Evolutionary conservation across 2,329 filamentous ascomycete genomes (phyloP).

Genomic region (Gnomoniopsis sp.): DNA sequence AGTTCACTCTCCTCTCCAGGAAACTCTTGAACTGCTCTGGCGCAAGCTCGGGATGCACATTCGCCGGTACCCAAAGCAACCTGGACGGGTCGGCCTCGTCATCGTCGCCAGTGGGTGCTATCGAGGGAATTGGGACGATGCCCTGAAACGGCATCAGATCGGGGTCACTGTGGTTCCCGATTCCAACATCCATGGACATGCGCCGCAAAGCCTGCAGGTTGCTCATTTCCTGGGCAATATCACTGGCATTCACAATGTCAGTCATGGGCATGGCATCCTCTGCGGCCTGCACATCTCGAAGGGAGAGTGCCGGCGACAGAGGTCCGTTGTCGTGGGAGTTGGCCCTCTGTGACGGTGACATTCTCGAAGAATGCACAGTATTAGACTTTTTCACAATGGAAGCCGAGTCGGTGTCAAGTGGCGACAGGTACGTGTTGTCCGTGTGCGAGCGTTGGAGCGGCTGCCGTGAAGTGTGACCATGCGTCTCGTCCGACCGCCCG

Average conservation of each 20-base stretch:
- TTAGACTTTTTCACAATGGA: constrained; percentile 39
- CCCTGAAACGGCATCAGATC: constrained; percentile 72
- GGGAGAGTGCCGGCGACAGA: constrained; percentile 42
- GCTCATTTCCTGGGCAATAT: constrained; percentile 87
- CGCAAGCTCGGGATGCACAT: constrained; percentile 89
- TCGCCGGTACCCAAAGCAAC: constrained; percentile 92
- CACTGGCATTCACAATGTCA: constrained; percentile 84
- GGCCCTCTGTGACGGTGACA: constrained; percentile 36
- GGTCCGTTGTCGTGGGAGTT: constrained; percentile 37
- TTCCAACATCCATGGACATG: constrained; percentile 88
- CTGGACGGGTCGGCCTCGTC: constrained; percentile 86
- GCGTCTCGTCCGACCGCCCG: constrained; percentile 19
- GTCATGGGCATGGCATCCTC: constrained; percentile 78
- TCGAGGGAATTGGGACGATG: constrained; percentile 67
- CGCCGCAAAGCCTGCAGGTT: constrained; percentile 86
- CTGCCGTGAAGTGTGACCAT: constrained; percentile 35
- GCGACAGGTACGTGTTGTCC: constrained; percentile 32
- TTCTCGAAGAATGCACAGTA: constrained; percentile 33
- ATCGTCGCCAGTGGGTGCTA: constrained; percentile 68
- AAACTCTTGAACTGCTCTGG: constrained; percentile 97
- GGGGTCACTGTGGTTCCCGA: constrained; percentile 59
- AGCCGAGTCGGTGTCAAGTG: constrained; percentile 28
- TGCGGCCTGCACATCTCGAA: constrained; percentile 50
- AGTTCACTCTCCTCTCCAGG: constrained; percentile 86
- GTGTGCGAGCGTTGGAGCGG: constrained; percentile 43